These are phyloP conservation scores for Senna siamea DNA, from an alignment of 306 rosid genomes.

Conservation along the genomic window DNA sequence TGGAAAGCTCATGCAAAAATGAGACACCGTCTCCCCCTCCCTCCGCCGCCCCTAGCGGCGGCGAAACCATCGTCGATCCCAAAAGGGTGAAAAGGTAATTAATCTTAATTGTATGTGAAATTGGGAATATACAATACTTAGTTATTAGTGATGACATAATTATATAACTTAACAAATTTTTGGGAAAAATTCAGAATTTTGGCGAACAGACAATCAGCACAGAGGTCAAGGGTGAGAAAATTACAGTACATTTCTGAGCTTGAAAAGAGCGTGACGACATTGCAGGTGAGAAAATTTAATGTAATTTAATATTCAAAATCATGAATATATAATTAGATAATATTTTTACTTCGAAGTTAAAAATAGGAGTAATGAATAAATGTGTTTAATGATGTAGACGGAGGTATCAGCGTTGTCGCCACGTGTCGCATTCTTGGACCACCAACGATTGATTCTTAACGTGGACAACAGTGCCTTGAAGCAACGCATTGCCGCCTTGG, in stretches of 20 bases:
- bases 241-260: slow-evolving; percentile 91
- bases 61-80: slow-evolving; percentile 66
- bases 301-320: not conserved
- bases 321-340: too few relatives aligned
- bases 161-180: too few relatives aligned
- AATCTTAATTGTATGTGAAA: not conserved
- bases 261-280: slow-evolving; percentile 82
- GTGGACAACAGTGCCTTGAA: slow-evolving; percentile 89
- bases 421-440: slow-evolving; percentile 91
- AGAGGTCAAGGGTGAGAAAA: slow-evolving; percentile 91
- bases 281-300: slow-evolving; percentile 59
- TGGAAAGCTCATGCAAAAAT: slow-evolving; percentile 55
- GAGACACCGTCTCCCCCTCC: slow-evolving; percentile 37
- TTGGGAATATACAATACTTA: slow-evolving; percentile 9
- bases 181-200: slow-evolving; percentile 54
- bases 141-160: too few relatives aligned
- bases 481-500: slow-evolving; percentile 97
- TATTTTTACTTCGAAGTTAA: too few relatives aligned
- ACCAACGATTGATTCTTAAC: slow-evolving; percentile 90
- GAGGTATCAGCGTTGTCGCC: slow-evolving; percentile 97
- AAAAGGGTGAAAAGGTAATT: slow-evolving; percentile 86
- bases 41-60: slow-evolving; percentile 39
- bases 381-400: slow-evolving; percentile 49
- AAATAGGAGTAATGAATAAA: too few relatives aligned
- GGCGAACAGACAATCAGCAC: slow-evolving; percentile 97